Conservation (phyloP, 2,329 filamentous ascomycete species). For the Aurifilum marmelostoma region DNA sequence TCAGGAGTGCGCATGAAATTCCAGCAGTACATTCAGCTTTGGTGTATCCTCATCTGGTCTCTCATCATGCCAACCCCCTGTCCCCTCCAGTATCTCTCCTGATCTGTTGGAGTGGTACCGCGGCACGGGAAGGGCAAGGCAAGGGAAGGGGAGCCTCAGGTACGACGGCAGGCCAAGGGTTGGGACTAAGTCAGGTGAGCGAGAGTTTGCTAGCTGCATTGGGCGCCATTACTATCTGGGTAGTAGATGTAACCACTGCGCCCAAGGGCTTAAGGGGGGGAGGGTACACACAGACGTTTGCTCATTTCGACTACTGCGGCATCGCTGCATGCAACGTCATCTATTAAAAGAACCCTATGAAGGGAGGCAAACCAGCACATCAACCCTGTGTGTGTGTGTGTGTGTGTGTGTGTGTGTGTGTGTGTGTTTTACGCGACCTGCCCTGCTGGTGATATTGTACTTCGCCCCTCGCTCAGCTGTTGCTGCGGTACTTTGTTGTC, state of each 20-base stretch:
- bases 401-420: no score
- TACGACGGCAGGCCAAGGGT: no score
- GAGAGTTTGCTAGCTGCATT: not conserved
- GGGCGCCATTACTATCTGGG: not conserved
- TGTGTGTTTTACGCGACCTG: no score
- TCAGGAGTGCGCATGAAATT: not conserved
- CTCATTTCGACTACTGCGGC: conserved; percentile 1
- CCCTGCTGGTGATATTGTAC: not conserved
- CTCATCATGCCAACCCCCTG: conserved; percentile 3
- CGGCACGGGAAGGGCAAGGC: not conserved
- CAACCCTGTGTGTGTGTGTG: not conserved
- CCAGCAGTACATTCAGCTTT: not conserved
- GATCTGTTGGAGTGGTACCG: not conserved
- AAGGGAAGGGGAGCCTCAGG: not conserved
- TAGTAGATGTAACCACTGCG: not conserved
- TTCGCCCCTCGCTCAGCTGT: not conserved
- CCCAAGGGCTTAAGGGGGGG: not conserved
- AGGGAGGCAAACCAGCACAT: not conserved
- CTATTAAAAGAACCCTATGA: not conserved
- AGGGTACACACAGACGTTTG: conserved; percentile 10
- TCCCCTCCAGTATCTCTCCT: not conserved
- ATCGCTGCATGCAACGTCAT: conserved; percentile 1
- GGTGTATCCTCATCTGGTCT: not conserved
- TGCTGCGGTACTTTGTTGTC: not conserved
- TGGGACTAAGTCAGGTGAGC: not conserved